phyloP scores from a whole-genome alignment of 495 filamentous ascomycete genomes.

The Xylaria curta region DNA sequence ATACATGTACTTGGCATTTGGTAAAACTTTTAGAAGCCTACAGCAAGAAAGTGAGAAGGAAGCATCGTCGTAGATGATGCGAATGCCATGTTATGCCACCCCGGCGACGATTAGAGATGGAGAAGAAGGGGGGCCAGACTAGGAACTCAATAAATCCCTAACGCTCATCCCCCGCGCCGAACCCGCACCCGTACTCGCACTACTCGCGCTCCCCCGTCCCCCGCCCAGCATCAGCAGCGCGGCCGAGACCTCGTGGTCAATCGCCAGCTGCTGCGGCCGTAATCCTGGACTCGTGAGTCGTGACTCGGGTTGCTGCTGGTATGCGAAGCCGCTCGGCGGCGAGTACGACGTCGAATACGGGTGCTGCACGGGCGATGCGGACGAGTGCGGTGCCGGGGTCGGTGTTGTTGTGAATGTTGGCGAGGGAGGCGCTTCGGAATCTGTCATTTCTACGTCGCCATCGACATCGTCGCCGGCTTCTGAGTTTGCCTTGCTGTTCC shows the following conservation, averaged over 20 bases:
- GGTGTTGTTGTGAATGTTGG: conserved; percentile 38
- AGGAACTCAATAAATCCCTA: conserved; percentile 75
- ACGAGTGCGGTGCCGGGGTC: conserved; percentile 50
- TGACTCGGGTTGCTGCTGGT: conserved; percentile 32
- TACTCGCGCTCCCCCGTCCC: conserved; percentile 67
- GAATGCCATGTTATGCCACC: not conserved
- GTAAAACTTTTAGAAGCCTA: not conserved
- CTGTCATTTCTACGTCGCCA: conserved; percentile 59
- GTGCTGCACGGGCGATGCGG: conserved; percentile 44
- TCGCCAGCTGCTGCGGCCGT: conserved; percentile 49
- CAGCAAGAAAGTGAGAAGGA: not conserved
- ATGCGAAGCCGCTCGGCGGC: not conserved
- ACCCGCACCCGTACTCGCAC: not conserved
- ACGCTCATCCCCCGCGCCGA: conserved; percentile 8
- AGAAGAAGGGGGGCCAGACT: not conserved
- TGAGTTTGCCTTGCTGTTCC: conserved; percentile 1
- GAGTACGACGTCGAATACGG: conserved; percentile 22
- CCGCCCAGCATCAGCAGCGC: conserved; percentile 79
- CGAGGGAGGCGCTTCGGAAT: conserved; percentile 42
- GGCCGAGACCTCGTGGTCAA: conserved; percentile 80
- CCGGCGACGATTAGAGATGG: too few relatives aligned
- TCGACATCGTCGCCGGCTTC: conserved; percentile 35
- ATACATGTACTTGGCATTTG: too few relatives aligned
- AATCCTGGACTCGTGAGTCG: conserved; percentile 58
- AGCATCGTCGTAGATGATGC: not conserved